Conservation (phyloP, 75 land plant species). For the Selaginella moellendorffii region DNA sequence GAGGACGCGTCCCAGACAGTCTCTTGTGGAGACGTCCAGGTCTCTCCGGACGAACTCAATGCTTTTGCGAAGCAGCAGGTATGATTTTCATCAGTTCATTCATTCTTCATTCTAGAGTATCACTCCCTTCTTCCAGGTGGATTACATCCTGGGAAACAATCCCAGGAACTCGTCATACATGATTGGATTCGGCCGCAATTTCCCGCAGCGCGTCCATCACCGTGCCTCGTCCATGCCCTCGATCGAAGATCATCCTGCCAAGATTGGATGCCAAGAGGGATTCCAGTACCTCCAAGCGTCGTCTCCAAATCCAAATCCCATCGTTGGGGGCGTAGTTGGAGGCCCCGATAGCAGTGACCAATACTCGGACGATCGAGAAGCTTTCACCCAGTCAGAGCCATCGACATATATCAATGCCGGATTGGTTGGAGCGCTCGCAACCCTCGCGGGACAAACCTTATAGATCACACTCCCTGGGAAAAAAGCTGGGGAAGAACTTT, state of each 20-base stretch:
- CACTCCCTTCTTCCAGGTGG: not conserved
- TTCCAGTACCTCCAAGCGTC: not conserved
- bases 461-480: too few relatives aligned
- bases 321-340: not conserved
- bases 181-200: conserved; percentile 1
- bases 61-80: conserved; percentile 52
- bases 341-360: not conserved
- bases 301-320: not conserved
- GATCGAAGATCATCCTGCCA: not conserved
- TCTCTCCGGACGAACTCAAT: conserved; percentile 31
- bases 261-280: not conserved
- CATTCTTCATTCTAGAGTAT: too few relatives aligned
- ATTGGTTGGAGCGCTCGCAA: not conserved
- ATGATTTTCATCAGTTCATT: not conserved
- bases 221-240: not conserved
- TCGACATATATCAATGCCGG: conserved; percentile 2
- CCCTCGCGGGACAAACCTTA: too few relatives aligned
- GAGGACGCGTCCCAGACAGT: conserved; percentile 13
- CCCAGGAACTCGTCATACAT: conserved; percentile 1
- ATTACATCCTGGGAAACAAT: conserved; percentile 3
- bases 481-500: too few relatives aligned
- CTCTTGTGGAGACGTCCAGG: conserved; percentile 30
- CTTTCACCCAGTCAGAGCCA: not conserved
- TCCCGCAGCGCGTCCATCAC: conserved; percentile 1
- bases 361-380: not conserved